A percentile compares a stretch with the other conserved stretches of the same genome.
phyloP scores from a whole-genome alignment of 768 basidiomycete genomes.

The Rhodotorula paludigena region DNA sequence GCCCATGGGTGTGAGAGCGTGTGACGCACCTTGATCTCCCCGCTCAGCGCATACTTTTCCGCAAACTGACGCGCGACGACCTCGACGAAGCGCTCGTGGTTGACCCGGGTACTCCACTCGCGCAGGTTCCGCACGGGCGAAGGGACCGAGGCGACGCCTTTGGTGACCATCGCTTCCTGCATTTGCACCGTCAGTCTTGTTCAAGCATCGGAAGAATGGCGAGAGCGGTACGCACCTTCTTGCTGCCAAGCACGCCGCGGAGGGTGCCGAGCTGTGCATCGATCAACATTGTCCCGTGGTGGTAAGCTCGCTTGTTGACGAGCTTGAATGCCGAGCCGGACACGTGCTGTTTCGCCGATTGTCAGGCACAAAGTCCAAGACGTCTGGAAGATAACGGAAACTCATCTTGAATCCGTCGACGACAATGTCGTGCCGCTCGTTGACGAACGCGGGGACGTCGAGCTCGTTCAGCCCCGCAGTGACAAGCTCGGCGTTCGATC shows the following conservation, averaged over 20 bases:
- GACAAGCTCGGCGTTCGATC: slow-evolving; percentile 69
- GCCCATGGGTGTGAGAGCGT: not conserved
- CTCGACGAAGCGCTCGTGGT: slow-evolving; percentile 65
- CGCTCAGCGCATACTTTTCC: slow-evolving; percentile 52
- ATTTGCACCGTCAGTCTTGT: not conserved
- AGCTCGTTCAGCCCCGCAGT: slow-evolving; percentile 68
- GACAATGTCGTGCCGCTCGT: slow-evolving; percentile 87
- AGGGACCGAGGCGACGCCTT: slow-evolving; percentile 82
- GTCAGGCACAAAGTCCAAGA: slow-evolving; percentile 15
- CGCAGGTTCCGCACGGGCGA: slow-evolving; percentile 84
- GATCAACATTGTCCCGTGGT: slow-evolving; percentile 98
- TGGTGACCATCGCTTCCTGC: slow-evolving; percentile 73
- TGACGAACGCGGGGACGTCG: slow-evolving; percentile 67
- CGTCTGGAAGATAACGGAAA: slow-evolving; percentile 40
- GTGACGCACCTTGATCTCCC: slow-evolving; percentile 26
- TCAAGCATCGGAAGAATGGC: not conserved
- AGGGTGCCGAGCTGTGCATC: slow-evolving; percentile 68
- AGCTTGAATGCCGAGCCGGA: slow-evolving; percentile 99
- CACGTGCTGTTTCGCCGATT: slow-evolving; percentile 57
- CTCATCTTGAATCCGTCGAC: slow-evolving; percentile 83
- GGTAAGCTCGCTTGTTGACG: slow-evolving; percentile 80
- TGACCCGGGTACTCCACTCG: slow-evolving; percentile 53
- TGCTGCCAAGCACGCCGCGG: slow-evolving; percentile 63
- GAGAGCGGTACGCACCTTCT: slow-evolving; percentile 60
- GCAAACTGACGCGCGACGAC: slow-evolving; percentile 68